phyloP scores from a whole-genome alignment of 2,329 filamentous ascomycete species.

The Pestalotiopsis sp. region DNA sequence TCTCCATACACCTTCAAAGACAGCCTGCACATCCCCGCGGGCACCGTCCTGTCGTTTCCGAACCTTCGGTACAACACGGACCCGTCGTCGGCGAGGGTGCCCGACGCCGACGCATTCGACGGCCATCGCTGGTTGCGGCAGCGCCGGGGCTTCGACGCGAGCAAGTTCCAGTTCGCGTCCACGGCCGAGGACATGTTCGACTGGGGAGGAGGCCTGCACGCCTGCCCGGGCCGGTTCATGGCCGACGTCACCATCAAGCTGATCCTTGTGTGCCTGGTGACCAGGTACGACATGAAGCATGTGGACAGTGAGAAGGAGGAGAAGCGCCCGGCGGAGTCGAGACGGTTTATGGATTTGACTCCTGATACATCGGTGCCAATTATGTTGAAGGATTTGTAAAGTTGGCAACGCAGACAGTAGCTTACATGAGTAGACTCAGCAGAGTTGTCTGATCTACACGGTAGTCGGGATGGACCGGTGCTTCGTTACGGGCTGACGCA shows the following conservation, averaged over 20 bases:
- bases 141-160: conserved; percentile 15
- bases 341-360: conserved; percentile 1
- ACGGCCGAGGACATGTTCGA: conserved; percentile 20
- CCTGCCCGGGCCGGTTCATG: conserved; percentile 23
- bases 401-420: background rate
- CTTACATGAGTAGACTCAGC: background rate
- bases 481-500: too few relatives aligned
- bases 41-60: conserved; percentile 19
- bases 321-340: conserved; percentile 15
- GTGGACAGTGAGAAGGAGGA: conserved; percentile 6
- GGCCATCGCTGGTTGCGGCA: conserved; percentile 18
- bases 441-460: background rate
- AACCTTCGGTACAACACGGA: conserved; percentile 17
- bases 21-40: conserved; percentile 18
- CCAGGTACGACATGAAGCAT: conserved; percentile 23
- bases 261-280: conserved; percentile 20
- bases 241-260: conserved; percentile 21
- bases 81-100: background rate
- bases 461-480: background rate
- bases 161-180: conserved; percentile 24
- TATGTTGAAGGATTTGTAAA: conserved; percentile 6
- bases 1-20: conserved; percentile 18
- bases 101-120: conserved; percentile 18
- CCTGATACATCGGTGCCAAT: conserved; percentile 11
- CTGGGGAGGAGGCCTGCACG: conserved; percentile 22